Base-by-base conservation (phyloP, 306 rosid species). In the Prunus fruticosa region DNA sequence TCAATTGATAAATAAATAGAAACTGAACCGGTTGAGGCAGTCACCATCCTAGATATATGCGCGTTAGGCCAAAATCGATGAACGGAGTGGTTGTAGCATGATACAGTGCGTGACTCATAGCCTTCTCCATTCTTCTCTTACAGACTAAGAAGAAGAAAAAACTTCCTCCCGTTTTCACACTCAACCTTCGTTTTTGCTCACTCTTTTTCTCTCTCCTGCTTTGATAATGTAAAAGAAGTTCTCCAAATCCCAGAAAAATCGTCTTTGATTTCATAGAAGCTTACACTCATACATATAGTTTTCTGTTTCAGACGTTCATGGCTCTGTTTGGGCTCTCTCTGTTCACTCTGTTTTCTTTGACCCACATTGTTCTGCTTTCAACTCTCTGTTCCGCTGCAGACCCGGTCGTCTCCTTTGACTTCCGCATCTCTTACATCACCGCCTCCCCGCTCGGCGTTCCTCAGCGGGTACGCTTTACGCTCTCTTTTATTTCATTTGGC, bases 371-470 rank as follows among this genome's bases (percentile, higher is more conserved):
- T 32, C 76, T 89, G 73, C 72, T 86, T 27, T 67, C 92, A 12
- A 49, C 66, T 19, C 76, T 86, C 82, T 89, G 80, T 71, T 86
- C 75, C 51, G 90, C 81, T 2, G 93, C 87, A 1, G 96, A 94
- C 82, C 96, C 96, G 14, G 63, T 41, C 11, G 76, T 88, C 54
- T 87, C 22, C 78, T 73, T 22, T 63, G 97, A 90, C 12, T 83
- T 92, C 46, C 90, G 51, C n/a, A 32, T 92, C 45, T 78, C 95
- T 9, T 92, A 89, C 83, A 77, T 82, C 83, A 89, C 96, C 16
- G 90, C 64, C 67, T 87, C 96, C 22, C 97, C 97, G 11, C 92
- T 94, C 6, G 96, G 98, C 23, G 83, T 90, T 79, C 84, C 91
- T 71, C 98, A 94, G 79, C 81, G 50, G 97, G 97, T 92, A 84